phyloP scores from a whole-genome alignment of 2,329 filamentous ascomycete species.

The Pseudogymnoascus sp. region DNA sequence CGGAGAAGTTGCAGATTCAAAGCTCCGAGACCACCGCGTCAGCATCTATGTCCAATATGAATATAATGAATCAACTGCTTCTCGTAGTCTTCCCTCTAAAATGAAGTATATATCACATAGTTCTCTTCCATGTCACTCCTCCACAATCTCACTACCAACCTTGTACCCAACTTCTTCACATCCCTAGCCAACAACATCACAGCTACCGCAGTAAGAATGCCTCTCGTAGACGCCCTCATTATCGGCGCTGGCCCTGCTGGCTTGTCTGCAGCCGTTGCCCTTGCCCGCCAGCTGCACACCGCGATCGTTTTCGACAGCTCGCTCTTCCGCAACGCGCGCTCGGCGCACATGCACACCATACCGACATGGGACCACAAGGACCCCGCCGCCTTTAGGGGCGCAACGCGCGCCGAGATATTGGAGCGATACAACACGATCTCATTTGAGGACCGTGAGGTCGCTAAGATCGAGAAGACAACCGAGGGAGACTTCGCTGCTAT shows the following conservation, averaged over 20 bases:
- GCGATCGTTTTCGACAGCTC: constrained; percentile 36
- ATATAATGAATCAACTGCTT: neutral
- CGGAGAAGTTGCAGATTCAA: neutral
- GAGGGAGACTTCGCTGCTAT: constrained; percentile 29
- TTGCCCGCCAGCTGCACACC: constrained; percentile 32
- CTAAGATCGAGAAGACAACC: constrained; percentile 10
- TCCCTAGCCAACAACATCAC: neutral
- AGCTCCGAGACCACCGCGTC: neutral
- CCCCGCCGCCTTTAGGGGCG: constrained; percentile 27
- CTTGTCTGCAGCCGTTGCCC: constrained; percentile 31
- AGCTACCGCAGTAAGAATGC: neutral
- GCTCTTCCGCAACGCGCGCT: constrained; percentile 34
- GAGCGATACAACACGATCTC: constrained; percentile 29
- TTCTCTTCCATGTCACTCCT: neutral
- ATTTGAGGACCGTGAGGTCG: constrained; percentile 21
- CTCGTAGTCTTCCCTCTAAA: neutral
- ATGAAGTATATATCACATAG: neutral
- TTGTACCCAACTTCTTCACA: neutral
- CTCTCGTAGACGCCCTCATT: constrained; percentile 28
- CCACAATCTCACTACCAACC: neutral
- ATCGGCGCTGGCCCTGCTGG: constrained; percentile 38
- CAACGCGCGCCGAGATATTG: constrained; percentile 29
- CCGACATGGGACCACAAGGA: constrained; percentile 30
- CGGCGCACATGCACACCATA: constrained; percentile 38
- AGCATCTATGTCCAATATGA: neutral